Percentiles rank a stretch among this genome's conserved stretches.
phyloP scores from a whole-genome alignment of 2,329 filamentous ascomycete species.

The Trichoderma polysporum region DNA sequence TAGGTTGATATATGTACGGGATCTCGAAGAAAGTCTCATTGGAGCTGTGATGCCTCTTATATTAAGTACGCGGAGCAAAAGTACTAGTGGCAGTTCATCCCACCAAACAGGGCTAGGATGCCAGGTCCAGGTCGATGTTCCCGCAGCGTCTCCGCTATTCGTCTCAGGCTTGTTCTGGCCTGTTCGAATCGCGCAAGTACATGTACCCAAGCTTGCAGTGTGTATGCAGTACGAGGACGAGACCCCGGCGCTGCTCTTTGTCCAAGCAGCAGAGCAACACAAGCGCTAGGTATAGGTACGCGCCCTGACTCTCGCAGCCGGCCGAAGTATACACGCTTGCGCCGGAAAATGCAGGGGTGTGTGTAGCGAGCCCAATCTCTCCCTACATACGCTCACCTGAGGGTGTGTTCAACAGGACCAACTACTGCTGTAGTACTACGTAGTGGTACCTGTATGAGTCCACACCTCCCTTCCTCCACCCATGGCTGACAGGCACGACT shows the following conservation, averaged over 20 bases:
- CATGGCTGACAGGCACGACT: not conserved
- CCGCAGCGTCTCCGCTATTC: not conserved
- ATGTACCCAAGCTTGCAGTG: not conserved
- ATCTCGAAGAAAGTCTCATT: not conserved
- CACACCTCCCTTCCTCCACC: not conserved
- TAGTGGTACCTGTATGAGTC: not conserved
- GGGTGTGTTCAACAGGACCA: not conserved
- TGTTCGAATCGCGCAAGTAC: not conserved
- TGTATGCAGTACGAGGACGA: not conserved
- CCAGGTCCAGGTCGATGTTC: not conserved
- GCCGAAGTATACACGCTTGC: not conserved
- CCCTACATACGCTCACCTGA: not conserved
- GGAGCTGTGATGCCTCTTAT: conserved; percentile 14
- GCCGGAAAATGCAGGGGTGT: not conserved
- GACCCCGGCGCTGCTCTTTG: too few relatives aligned
- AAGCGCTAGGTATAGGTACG: not conserved
- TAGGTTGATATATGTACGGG: not conserved
- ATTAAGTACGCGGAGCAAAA: not conserved
- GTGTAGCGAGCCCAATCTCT: not conserved
- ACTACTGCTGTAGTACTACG: not conserved
- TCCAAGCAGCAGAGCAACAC: not conserved
- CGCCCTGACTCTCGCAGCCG: not conserved
- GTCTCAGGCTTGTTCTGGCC: not conserved
- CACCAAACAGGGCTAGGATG: not conserved
- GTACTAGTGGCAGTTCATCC: not conserved